These are phyloP conservation scores for Podospora sp. DNA, from an alignment of 495 filamentous ascomycete species.

Conservation along the genomic window DNA sequence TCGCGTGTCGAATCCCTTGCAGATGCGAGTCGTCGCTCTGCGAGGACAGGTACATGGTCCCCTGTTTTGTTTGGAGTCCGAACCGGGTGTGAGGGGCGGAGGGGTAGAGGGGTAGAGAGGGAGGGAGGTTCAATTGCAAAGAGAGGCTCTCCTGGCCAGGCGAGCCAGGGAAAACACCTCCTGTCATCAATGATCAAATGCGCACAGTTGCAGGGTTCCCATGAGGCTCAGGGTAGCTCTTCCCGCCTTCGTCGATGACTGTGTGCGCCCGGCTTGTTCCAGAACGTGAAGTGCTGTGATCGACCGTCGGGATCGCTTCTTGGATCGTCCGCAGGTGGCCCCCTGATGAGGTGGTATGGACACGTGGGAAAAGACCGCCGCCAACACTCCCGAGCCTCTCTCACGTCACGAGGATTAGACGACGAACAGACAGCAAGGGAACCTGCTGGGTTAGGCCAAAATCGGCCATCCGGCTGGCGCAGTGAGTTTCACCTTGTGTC, in stretches of 20 bases:
- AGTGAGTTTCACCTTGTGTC: slow-evolving; percentile 30
- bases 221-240: not conserved
- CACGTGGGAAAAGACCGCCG: slow-evolving; percentile 24
- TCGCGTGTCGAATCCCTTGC: slow-evolving; percentile 38
- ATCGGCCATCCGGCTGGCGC: slow-evolving; percentile 24
- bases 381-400: slow-evolving; percentile 1
- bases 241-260: not conserved
- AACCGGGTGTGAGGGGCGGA: not conserved
- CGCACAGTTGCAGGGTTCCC: not conserved
- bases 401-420: not conserved
- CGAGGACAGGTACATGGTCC: not conserved
- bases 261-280: slow-evolving; percentile 3
- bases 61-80: not conserved
- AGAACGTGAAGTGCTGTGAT: slow-evolving; percentile 21
- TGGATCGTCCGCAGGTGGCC: slow-evolving; percentile 22
- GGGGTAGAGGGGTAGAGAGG: no score
- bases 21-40: slow-evolving; percentile 3
- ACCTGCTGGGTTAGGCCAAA: slow-evolving; percentile 18
- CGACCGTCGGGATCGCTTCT: slow-evolving; percentile 27
- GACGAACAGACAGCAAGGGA: slow-evolving; percentile 15
- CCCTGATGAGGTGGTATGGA: slow-evolving; percentile 24
- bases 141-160: not conserved
- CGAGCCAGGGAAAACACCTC: not conserved
- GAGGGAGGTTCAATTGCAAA: not conserved
- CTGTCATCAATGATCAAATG: not conserved